Evolutionary conservation across 1,284 basidiomycete genomes (phyloP).

Genomic region (Ganoderma meredithae): DNA sequence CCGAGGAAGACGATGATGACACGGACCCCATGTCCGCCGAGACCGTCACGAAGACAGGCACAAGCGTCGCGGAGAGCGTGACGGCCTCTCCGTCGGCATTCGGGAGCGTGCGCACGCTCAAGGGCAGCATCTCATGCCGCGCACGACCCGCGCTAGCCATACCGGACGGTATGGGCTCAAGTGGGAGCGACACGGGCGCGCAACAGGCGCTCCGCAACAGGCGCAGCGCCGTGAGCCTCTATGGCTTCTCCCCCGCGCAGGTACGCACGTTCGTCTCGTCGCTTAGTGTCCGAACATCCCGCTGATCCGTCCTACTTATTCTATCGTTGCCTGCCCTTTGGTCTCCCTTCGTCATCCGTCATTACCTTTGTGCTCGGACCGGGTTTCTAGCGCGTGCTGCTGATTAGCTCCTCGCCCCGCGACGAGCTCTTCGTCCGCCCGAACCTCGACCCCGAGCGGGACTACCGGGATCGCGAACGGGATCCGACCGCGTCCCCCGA

Average conservation of each 20-base stretch:
- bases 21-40: slow-evolving; percentile 30
- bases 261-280: slow-evolving; percentile 43
- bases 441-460: slow-evolving; percentile 22
- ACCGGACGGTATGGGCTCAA: slow-evolving; percentile 44
- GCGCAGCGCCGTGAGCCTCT: slow-evolving; percentile 63
- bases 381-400: slow-evolving; percentile 56
- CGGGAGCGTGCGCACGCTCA: slow-evolving; percentile 23
- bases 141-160: slow-evolving; percentile 53
- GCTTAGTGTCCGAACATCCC: slow-evolving; percentile 5
- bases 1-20: slow-evolving; percentile 35
- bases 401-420: slow-evolving; percentile 69
- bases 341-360: not conserved
- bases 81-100: not conserved
- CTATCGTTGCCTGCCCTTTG: slow-evolving; percentile 19
- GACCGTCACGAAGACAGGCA: slow-evolving; percentile 30
- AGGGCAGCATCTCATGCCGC: slow-evolving; percentile 44
- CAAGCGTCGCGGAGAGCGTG: slow-evolving; percentile 22
- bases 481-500: slow-evolving; percentile 40
- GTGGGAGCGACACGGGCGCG: slow-evolving; percentile 26
- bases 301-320: slow-evolving; percentile 2
- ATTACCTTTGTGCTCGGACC: no score
- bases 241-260: slow-evolving; percentile 78
- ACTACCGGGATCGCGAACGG: slow-evolving; percentile 15
- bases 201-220: slow-evolving; percentile 56
- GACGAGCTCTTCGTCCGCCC: slow-evolving; percentile 44